A percentile compares a stretch with the other conserved stretches of the same genome.
Evolutionary conservation across 306 rosid genomes (phyloP).

Genomic region (peach (Prunus persica)): Prunus_persica_NCBIv2 NC_034014.1:21866001-21866500

Average conservation of each 20-base stretch:
- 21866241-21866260: constrained; percentile 16
- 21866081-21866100: not conserved
- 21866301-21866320: constrained; percentile 59
- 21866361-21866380: constrained; percentile 22
- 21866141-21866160: not conserved
- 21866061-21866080: not conserved
- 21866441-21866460: constrained; percentile 15
- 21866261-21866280: constrained; percentile 83
- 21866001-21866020: not conserved
- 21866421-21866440: constrained; percentile 2
- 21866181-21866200: not conserved
- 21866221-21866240: not conserved
- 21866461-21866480: constrained; percentile 1
- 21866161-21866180: not conserved
- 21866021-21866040: not conserved
- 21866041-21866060: not conserved
- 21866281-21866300: constrained; percentile 89
- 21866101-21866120: not conserved
- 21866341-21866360: constrained; percentile 59
- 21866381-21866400: constrained; percentile 50
- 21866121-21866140: not conserved
- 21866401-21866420: constrained; percentile 7
- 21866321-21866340: constrained; percentile 71
- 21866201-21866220: constrained; percentile 5
- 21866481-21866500: constrained; percentile 2